Percentiles rank a stretch among this genome's conserved stretches.
Conservation (phyloP, 306 rosid genomes). For the Coriaria nepalensis region DNA sequence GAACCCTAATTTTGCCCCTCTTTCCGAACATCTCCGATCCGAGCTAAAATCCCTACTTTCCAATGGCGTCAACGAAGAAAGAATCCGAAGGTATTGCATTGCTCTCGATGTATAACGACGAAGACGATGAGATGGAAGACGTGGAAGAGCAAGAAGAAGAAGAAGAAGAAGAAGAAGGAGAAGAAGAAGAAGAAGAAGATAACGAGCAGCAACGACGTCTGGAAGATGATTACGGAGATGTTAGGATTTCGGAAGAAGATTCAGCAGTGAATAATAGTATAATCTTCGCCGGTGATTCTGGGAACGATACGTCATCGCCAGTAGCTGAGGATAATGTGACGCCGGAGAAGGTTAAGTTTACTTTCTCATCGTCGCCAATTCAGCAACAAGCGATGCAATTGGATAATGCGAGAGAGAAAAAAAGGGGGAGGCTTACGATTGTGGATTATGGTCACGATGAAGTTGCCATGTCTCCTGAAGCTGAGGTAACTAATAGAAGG, state of each 20-base stretch:
- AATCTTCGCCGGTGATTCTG: constrained; percentile 23
- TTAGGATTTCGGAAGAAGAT: constrained; percentile 34
- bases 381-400: constrained; percentile 16
- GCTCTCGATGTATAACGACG: constrained; percentile 69
- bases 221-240: constrained; percentile 20
- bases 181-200: constrained; percentile 31
- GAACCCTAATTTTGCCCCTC: too few species aligned
- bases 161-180: constrained; percentile 30
- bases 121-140: constrained; percentile 50
- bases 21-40: too few species aligned
- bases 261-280: constrained; percentile 16
- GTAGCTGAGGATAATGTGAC: constrained; percentile 17
- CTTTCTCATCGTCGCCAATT: constrained; percentile 24
- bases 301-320: constrained; percentile 18
- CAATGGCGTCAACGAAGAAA: constrained; percentile 65
- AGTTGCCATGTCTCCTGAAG: constrained; percentile 88
- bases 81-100: constrained; percentile 70
- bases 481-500: constrained; percentile 61
- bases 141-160: constrained; percentile 20
- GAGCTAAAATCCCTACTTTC: too few species aligned
- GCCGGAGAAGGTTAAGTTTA: constrained; percentile 25
- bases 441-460: constrained; percentile 94
- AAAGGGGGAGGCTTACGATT: constrained; percentile 54
- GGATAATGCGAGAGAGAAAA: constrained; percentile 20
- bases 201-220: too few species aligned